Base-by-base conservation (phyloP, 2,329 filamentous ascomycete genomes). In the Colletotrichum sp. region DNA sequence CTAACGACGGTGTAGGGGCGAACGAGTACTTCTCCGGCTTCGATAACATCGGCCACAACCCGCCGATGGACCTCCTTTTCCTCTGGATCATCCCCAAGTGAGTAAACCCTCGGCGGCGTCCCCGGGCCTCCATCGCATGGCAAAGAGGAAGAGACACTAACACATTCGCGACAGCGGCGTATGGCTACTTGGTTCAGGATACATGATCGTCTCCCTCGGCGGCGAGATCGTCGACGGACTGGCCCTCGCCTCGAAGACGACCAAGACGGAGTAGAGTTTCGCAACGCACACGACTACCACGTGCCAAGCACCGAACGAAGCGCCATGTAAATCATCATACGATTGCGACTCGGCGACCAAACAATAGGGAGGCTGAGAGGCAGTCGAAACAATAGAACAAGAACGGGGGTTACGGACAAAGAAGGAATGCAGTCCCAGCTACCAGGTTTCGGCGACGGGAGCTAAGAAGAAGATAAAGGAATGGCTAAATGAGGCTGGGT, bases 1-100 rank as follows among this genome's bases (percentile, higher is more conserved):
- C 69, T 67, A 12, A 67, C 2, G 2, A 12, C 6, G 12, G 15
- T 7, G 21, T 52, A 92, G 90, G 89, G 89, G 82, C 89, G 65
- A 88, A 90, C 72, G 91, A 92, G 80, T 90, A 89, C 77, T 92
- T 85, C 79, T 89, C 88, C 8, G 88, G 85, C 43, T 92, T 89
- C 78, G 86, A 86, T 79, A 91, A 91, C 79, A 90, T 92, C 72
- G 89, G 90, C 57, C 91, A 92, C 80, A 92, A 92, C 81, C 79
- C 82, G 38, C 60, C 82, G 0, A 61, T 78, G 16, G 83, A 87
- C 61, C 82, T 92, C 36, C 70, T 92, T 58, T 80, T 87, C 67
- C 82, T 92, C 65, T 92, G 90, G 90, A 87, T 91, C 69, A 87
- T 92, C 67, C 90, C 90, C 67, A 92, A 92, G 90, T 92, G 81